These are phyloP conservation scores for Polysphondylium violaceum DNA, from an alignment of 78 protist species.

Conservation along the genomic window DNA sequence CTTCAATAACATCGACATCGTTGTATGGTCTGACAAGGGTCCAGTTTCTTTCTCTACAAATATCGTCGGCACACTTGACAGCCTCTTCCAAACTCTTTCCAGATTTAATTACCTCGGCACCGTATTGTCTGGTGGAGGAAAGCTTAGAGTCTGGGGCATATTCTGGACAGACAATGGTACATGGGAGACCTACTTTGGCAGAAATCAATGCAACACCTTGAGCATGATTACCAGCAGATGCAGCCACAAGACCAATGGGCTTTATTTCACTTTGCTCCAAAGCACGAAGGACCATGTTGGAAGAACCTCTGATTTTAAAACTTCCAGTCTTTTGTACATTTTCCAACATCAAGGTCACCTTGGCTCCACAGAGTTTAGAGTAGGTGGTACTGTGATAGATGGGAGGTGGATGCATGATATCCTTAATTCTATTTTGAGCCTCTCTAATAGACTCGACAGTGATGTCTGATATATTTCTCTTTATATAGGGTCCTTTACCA, in stretches of 20 bases:
- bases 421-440: constrained; percentile 69
- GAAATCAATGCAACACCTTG: constrained; percentile 89
- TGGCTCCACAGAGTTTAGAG: constrained; percentile 70
- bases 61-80: constrained; percentile 48
- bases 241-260: constrained; percentile 84
- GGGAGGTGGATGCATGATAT: constrained; percentile 63
- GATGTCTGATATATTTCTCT: constrained; percentile 57
- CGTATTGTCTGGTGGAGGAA: constrained; percentile 73
- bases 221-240: constrained; percentile 91
- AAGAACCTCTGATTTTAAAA: constrained; percentile 82
- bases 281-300: constrained; percentile 78
- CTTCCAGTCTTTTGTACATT: constrained; percentile 85
- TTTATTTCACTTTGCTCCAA: constrained; percentile 46
- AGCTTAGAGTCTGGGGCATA: constrained; percentile 88
- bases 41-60: constrained; percentile 82
- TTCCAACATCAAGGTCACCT: constrained; percentile 71
- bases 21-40: constrained; percentile 82
- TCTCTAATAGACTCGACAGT: constrained; percentile 63
- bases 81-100: constrained; percentile 82
- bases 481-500: neutral
- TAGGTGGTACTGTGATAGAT: constrained; percentile 65
- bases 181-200: constrained; percentile 78
- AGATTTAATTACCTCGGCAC: constrained; percentile 83
- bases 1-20: constrained; percentile 87
- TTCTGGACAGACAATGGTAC: constrained; percentile 87